Conservation (phyloP, 1,139 yeast genomes). For the Meyerozyma carpophila region DNA sequence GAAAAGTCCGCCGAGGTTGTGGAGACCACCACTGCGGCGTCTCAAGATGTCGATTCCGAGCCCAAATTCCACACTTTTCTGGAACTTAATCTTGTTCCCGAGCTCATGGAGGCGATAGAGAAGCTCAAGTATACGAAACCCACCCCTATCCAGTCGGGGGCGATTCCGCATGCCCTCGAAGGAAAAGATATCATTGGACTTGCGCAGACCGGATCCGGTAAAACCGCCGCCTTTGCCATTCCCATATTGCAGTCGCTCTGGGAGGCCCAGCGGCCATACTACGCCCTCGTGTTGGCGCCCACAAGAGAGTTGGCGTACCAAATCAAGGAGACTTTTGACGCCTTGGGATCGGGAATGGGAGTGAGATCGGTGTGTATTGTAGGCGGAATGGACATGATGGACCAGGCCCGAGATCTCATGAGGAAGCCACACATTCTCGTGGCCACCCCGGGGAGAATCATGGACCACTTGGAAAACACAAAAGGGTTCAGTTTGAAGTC, state of each 20-base stretch:
- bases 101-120: slow-evolving; percentile 73
- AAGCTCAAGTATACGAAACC: slow-evolving; percentile 61
- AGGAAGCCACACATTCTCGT: slow-evolving; percentile 91
- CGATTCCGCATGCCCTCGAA: slow-evolving; percentile 86
- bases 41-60: slow-evolving; percentile 17
- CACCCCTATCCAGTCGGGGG: slow-evolving; percentile 88
- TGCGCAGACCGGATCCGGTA: slow-evolving; percentile 84
- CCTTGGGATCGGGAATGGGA: slow-evolving; percentile 88
- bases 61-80: slow-evolving; percentile 39
- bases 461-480: slow-evolving; percentile 94
- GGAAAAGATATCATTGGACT: slow-evolving; percentile 81
- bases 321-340: slow-evolving; percentile 92
- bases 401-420: slow-evolving; percentile 90
- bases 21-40: background rate
- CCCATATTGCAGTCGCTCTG: slow-evolving; percentile 89
- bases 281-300: slow-evolving; percentile 88
- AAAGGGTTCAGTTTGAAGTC: slow-evolving; percentile 84
- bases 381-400: slow-evolving; percentile 99
- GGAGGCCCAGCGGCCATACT: slow-evolving; percentile 84
- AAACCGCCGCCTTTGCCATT: slow-evolving; percentile 81
- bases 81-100: slow-evolving; percentile 69
- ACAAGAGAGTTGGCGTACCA: slow-evolving; percentile 97
- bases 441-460: slow-evolving; percentile 86
- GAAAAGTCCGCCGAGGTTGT: slow-evolving; percentile 5
- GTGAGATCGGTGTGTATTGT: slow-evolving; percentile 80